These are phyloP conservation scores for Crithidia thermophila DNA, from an alignment of 208 protist genomes.

Conservation along the genomic window DNA sequence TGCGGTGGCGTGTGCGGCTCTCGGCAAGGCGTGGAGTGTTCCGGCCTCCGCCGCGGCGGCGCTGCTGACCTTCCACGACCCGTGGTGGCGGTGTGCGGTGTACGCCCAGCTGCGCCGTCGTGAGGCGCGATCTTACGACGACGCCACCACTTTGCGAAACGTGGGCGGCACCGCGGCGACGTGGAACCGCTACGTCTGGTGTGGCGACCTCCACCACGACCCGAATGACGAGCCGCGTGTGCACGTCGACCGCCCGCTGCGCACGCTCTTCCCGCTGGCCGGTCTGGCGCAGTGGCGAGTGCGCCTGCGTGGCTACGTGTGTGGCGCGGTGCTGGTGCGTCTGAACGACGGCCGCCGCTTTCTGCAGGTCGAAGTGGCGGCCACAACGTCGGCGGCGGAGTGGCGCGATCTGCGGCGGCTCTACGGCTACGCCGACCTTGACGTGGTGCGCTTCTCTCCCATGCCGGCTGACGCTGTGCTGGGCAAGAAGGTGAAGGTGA, in stretches of 20 bases:
- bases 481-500: slow-evolving; percentile 16
- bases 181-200: slow-evolving; percentile 36
- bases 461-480: slow-evolving; percentile 13
- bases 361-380: slow-evolving; percentile 21
- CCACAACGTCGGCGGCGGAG: not conserved
- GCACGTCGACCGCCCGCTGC: slow-evolving; percentile 35
- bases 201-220: slow-evolving; percentile 32
- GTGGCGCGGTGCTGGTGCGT: not conserved
- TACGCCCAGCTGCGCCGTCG: not conserved
- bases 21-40: slow-evolving; percentile 14
- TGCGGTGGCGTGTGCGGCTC: not conserved
- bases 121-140: not conserved
- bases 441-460: slow-evolving; percentile 28
- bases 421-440: slow-evolving; percentile 6
- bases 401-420: slow-evolving; percentile 8
- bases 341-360: not conserved
- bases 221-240: slow-evolving; percentile 21
- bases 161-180: slow-evolving; percentile 19
- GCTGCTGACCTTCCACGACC: slow-evolving; percentile 20
- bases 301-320: slow-evolving; percentile 17
- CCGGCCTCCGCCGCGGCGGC: not conserved
- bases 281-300: slow-evolving; percentile 13
- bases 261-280: slow-evolving; percentile 45
- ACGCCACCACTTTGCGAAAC: not conserved
- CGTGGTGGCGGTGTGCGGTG: slow-evolving; percentile 11